These are phyloP conservation scores for Fagopyrum homotropicum DNA, from an alignment of 148 eudicot species.

Conservation along the genomic window DNA sequence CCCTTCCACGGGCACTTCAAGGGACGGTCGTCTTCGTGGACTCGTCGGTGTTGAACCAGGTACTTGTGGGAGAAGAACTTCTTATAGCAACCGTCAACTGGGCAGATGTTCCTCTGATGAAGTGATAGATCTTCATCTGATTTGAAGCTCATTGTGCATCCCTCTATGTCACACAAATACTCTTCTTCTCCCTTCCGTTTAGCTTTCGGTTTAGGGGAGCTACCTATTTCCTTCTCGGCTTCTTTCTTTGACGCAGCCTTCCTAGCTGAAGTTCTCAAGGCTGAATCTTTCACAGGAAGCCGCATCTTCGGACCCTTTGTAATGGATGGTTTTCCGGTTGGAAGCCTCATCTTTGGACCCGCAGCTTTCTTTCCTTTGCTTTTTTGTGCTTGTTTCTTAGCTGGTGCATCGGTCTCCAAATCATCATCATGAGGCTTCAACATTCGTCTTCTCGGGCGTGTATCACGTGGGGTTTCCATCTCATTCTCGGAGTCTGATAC, in stretches of 20 bases:
- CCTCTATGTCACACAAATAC: conserved; percentile 67
- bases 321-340: background rate
- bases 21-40: conserved; percentile 87
- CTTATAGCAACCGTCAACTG: conserved; percentile 82
- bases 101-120: conserved; percentile 77
- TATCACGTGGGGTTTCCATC: conserved; percentile 61
- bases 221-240: background rate
- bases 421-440: conserved; percentile 30
- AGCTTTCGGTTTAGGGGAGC: background rate
- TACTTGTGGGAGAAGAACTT: conserved; percentile 97
- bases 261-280: conserved; percentile 7
- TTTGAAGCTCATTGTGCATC: conserved; percentile 77
- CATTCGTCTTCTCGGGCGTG: conserved; percentile 64
- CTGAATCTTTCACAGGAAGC: conserved; percentile 7
- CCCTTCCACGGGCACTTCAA: conserved; percentile 99
- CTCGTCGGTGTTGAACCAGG: conserved; percentile 88
- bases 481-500: conserved; percentile 32
- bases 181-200: conserved; percentile 27
- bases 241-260: background rate
- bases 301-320: conserved; percentile 15
- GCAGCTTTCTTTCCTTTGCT: conserved; percentile 22
- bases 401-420: conserved; percentile 26
- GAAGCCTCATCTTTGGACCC: background rate
- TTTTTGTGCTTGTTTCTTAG: conserved; percentile 28
- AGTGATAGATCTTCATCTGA: conserved; percentile 56